A percentile compares a stretch with the other conserved stretches of the same genome.
These are phyloP conservation scores for Brassica cretica DNA, from an alignment of 345 rosid genomes.

Conservation along the genomic window DNA sequence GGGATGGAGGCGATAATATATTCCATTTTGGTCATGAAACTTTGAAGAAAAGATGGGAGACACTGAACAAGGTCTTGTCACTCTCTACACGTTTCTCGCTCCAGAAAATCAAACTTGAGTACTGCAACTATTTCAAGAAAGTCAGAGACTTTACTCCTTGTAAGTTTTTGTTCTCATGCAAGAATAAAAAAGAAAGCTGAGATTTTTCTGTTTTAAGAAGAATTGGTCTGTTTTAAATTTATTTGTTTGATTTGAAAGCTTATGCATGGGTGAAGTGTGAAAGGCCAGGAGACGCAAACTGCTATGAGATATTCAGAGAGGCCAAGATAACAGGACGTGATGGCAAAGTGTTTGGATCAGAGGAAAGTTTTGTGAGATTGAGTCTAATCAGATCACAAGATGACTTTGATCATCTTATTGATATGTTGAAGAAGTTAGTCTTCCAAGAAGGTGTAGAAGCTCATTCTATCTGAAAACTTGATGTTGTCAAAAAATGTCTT, in stretches of 20 bases:
- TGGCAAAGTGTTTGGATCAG: constrained; percentile 44
- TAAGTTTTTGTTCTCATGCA: constrained; percentile 11
- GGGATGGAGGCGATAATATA: constrained; percentile 40
- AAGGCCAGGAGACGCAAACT: constrained; percentile 49
- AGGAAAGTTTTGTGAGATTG: constrained; percentile 46
- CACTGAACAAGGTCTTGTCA: constrained; percentile 18
- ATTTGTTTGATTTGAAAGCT: constrained; percentile 44
- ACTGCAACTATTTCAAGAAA: constrained; percentile 47
- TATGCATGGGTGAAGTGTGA: constrained; percentile 76
- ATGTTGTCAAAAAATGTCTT: not conserved
- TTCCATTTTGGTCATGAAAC: constrained; percentile 54
- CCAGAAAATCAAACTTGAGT: constrained; percentile 42
- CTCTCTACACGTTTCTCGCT: constrained; percentile 57
- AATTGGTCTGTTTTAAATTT: not conserved
- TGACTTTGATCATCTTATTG: constrained; percentile 47
- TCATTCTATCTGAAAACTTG: not conserved
- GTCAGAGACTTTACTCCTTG: constrained; percentile 31
- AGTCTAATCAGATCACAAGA: constrained; percentile 60
- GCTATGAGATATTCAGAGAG: constrained; percentile 46
- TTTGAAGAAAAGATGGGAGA: constrained; percentile 43
- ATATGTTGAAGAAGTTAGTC: constrained; percentile 27
- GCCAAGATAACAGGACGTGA: constrained; percentile 53
- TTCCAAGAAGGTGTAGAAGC: not conserved
- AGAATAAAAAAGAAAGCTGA: not conserved
- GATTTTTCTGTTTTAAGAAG: not conserved